Conservation (phyloP, 441 rosid species). For the Populus hybrid region DNA sequence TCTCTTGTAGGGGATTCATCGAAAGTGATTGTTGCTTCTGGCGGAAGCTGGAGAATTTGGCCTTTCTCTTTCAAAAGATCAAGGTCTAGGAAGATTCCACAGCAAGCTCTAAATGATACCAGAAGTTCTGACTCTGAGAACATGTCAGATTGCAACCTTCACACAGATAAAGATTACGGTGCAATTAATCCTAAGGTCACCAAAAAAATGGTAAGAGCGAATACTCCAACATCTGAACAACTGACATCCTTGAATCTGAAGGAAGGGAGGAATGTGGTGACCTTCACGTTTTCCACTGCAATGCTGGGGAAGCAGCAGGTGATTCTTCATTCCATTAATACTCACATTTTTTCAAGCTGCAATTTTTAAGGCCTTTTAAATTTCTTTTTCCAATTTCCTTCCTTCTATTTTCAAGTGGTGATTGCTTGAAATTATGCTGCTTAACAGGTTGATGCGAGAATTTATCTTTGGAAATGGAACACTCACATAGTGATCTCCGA, state of each 20-base stretch:
- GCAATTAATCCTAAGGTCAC: conserved; percentile 34
- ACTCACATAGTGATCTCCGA: conserved; percentile 85
- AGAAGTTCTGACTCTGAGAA: conserved; percentile 31
- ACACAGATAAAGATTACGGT: conserved; percentile 23
- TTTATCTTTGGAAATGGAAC: conserved; percentile 96
- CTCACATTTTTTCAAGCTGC: not conserved
- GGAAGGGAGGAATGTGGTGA: conserved; percentile 72
- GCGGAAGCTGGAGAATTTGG: conserved; percentile 88
- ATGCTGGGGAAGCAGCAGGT: conserved; percentile 96
- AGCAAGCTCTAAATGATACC: conserved; percentile 26
- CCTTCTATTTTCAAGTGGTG: not conserved
- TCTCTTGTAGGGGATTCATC: conserved; percentile 40
- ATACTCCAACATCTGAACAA: conserved; percentile 84
- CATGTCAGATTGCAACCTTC: conserved; percentile 24
- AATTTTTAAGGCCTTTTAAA: not conserved
- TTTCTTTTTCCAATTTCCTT: conserved; percentile 10
- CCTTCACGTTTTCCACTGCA: conserved; percentile 84
- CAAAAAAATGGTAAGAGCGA: conserved; percentile 53
- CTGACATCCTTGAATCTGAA: conserved; percentile 76
- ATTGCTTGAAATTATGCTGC: conserved; percentile 11
- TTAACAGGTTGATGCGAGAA: conserved; percentile 85
- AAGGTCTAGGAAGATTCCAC: conserved; percentile 35
- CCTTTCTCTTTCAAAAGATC: conserved; percentile 68
- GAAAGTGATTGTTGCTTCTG: conserved; percentile 28
- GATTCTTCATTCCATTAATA: conserved; percentile 15